Base-by-base conservation (phyloP, 352 stramenopile species). In the Pythium insidiosum region DNA sequence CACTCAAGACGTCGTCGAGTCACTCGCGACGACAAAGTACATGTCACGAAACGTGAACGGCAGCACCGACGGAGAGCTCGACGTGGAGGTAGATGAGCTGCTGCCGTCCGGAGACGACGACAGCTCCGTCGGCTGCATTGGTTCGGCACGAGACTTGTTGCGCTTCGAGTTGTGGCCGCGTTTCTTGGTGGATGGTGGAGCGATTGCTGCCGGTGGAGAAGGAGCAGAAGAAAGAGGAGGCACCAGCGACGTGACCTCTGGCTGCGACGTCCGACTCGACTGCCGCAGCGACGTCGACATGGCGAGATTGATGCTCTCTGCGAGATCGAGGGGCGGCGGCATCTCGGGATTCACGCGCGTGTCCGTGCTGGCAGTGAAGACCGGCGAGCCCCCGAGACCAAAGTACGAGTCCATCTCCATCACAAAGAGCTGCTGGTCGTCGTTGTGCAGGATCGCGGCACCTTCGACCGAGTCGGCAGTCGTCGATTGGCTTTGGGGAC, bases 361-460 rank as follows among this genome's bases (percentile, higher is more conserved):
- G 39, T 66, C 53, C 3, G 61, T 45, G 30, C 68, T 56, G 5
- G 73, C 74, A 30, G 83, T 58, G 47, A 90, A 88, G 9, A 90
- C 74, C 5, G 78, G 78, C 3, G 78, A 90, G 1, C 70, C 75
- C 5, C 78, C 75, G n/a, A 88, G 73, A 10, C 78, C 78, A 58
- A 90, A 90, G 58, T 90, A 90, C 25, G 74, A 84, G 58, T 90
- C 78, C 78, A 90, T 90, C 42, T 90, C 75, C 53, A 90, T 73
- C 38, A 88, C 78, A 54, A 90, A 90, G 22, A 89, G 56, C 50
- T 87, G 73, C 22, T 86, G 60, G 44, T 87, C 68, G 21, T 85
- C 74, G 16, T 82, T 69, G 30, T 74, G 41, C 49, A 69, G 56
- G 56, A 38, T 60, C 25, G 58, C 73, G 50, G 63, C 72, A 50